Percentiles rank a stretch among this genome's conserved stretches.
Evolutionary conservation across 2,329 filamentous ascomycete species (phyloP).

Genomic region (Penicillium glabrum): DNA sequence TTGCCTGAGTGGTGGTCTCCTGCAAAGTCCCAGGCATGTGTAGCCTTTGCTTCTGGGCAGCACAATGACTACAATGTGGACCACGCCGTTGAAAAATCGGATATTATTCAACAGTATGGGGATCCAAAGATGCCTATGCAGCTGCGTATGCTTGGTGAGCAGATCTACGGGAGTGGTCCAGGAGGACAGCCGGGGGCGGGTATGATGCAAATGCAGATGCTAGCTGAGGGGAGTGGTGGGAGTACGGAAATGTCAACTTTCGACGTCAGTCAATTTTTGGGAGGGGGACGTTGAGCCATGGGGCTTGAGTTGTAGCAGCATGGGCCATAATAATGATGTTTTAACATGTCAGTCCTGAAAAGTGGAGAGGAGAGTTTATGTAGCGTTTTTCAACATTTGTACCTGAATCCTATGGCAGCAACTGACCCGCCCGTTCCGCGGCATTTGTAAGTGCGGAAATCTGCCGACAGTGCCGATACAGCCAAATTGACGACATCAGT

Average conservation of each 20-base stretch:
- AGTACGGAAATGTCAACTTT: too few species aligned
- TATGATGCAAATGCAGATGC: not conserved
- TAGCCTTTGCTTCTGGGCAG: not conserved
- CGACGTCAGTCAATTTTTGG: too few species aligned
- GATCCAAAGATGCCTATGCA: not conserved
- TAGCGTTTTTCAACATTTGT: too few species aligned
- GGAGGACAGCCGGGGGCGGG: not conserved
- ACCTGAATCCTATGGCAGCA: too few species aligned
- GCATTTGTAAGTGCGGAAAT: slow-evolving; percentile 29
- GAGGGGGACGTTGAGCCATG: too few species aligned
- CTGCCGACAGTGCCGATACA: not conserved
- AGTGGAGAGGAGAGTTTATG: too few species aligned
- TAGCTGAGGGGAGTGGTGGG: too few species aligned
- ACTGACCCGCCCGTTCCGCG: slow-evolving; percentile 12
- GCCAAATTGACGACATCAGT: slow-evolving; percentile 8
- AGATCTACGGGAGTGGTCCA: slow-evolving; percentile 4
- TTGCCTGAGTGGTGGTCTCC: slow-evolving; percentile 4
- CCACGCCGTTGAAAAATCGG: not conserved
- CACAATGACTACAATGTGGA: too few species aligned
- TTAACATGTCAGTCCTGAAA: too few species aligned
- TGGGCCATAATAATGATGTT: too few species aligned
- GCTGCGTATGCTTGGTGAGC: slow-evolving; percentile 8
- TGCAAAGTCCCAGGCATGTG: not conserved
- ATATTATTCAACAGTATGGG: slow-evolving; percentile 1
- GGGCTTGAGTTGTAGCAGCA: too few species aligned